Evolutionary conservation across 768 basidiomycete genomes (phyloP).

Genomic region (Macrolepiota dolichaula): DNA sequence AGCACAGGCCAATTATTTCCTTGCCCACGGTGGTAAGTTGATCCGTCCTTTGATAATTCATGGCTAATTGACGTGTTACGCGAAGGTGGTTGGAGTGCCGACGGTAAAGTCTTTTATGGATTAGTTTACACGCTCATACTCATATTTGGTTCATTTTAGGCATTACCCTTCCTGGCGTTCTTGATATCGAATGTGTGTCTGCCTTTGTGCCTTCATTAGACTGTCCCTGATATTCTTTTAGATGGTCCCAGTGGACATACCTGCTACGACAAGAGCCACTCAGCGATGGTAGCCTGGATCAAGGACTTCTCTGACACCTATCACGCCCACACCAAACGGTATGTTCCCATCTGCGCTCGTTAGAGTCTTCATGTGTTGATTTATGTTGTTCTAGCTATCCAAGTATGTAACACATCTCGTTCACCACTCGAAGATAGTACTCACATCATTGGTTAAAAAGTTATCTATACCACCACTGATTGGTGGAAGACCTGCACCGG

Average conservation of each 20-base stretch:
- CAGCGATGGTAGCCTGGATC: constrained; percentile 64
- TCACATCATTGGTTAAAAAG: not conserved
- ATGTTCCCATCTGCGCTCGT: not conserved
- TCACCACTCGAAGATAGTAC: not conserved
- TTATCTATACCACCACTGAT: constrained; percentile 51
- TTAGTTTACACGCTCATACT: not conserved
- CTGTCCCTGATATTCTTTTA: constrained; percentile 17
- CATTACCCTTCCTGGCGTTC: constrained; percentile 58
- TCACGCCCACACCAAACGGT: constrained; percentile 43
- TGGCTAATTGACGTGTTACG: not conserved
- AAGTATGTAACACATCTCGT: not conserved
- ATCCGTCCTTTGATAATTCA: not conserved
- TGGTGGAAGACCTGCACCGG: constrained; percentile 73
- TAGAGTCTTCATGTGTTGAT: not conserved
- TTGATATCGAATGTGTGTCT: constrained; percentile 60
- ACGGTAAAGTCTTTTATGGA: constrained; percentile 15
- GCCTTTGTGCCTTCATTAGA: not conserved
- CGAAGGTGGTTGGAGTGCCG: constrained; percentile 41
- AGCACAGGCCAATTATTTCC: constrained; percentile 56
- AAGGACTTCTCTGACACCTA: constrained; percentile 61
- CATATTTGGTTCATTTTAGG: constrained; percentile 16
- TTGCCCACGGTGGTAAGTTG: constrained; percentile 48
- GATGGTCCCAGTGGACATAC: constrained; percentile 48
- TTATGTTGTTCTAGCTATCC: not conserved
- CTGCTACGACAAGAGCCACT: constrained; percentile 51